These are phyloP conservation scores for Clonostachys byssicola DNA, from an alignment of 2,329 filamentous ascomycete species.

Conservation along the genomic window DNA sequence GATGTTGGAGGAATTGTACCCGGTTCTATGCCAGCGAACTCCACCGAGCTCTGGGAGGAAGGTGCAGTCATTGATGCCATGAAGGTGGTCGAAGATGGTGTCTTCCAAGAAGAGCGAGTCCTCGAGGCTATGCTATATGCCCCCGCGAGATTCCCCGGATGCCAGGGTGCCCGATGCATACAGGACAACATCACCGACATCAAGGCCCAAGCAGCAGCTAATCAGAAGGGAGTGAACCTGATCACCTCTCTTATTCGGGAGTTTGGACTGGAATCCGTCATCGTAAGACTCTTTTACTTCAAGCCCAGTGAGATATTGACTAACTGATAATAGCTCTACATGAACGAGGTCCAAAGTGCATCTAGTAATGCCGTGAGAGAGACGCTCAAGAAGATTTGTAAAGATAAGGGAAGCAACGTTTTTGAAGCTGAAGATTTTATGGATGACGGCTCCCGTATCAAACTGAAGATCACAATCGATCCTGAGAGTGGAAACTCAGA, in stretches of 20 bases:
- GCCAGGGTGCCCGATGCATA: conserved; percentile 25
- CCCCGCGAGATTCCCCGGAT: conserved; percentile 26
- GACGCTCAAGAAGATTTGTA: conserved; percentile 32
- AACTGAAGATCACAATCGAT: conserved; percentile 22
- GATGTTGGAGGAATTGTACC: conserved; percentile 40
- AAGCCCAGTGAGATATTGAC: no score
- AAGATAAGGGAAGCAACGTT: conserved; percentile 21
- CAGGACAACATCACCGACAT: conserved; percentile 36
- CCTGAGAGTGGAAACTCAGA: conserved; percentile 15
- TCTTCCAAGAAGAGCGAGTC: conserved; percentile 47
- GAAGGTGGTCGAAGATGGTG: conserved; percentile 26
- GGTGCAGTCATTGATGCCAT: conserved; percentile 30
- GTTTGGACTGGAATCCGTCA: conserved; percentile 18
- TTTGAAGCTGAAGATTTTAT: conserved; percentile 20
- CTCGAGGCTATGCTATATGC: conserved; percentile 9
- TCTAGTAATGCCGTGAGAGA: conserved; percentile 25
- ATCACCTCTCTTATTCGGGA: conserved; percentile 24
- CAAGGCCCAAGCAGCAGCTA: conserved; percentile 36
- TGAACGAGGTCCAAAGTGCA: conserved; percentile 27
- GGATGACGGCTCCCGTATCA: conserved; percentile 28
- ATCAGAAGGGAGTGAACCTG: conserved; percentile 28
- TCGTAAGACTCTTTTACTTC: neutral
- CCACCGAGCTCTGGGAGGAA: conserved; percentile 35
- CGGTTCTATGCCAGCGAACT: conserved; percentile 34
- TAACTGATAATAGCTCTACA: conserved; percentile 19